These are phyloP conservation scores for Sindora glabra DNA, from an alignment of 306 rosid genomes.

Conservation along the genomic window DNA sequence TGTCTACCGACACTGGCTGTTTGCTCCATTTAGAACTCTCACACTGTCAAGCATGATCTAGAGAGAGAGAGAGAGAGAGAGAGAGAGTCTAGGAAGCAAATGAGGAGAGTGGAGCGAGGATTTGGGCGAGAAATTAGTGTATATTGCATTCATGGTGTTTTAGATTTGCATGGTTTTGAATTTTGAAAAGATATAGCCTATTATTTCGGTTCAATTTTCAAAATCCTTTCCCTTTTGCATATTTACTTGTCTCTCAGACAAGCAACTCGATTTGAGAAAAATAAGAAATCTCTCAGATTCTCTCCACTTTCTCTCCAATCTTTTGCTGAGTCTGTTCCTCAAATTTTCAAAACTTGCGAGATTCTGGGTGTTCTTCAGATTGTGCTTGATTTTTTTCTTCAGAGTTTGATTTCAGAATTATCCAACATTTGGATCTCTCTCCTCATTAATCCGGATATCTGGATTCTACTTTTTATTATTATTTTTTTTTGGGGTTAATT, in stretches of 20 bases:
- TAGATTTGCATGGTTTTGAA: slow-evolving; percentile 58
- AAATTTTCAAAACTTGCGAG: slow-evolving; percentile 16
- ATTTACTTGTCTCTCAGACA: slow-evolving; percentile 42
- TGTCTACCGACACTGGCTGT: slow-evolving; percentile 15
- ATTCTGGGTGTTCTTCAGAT: too few relatives aligned
- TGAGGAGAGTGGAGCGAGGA: slow-evolving; percentile 62
- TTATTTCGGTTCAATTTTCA: background rate
- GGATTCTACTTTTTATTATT: slow-evolving; percentile 18
- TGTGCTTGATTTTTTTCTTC: too few relatives aligned
- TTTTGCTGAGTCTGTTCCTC: slow-evolving; percentile 32
- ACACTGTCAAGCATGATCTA: slow-evolving; percentile 28
- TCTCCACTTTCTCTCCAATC: slow-evolving; percentile 1
- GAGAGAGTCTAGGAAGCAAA: slow-evolving; percentile 37
- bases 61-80: slow-evolving; percentile 36
- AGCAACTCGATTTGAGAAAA: slow-evolving; percentile 35
- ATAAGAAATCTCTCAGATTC: slow-evolving; percentile 32
- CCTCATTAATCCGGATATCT: slow-evolving; percentile 17
- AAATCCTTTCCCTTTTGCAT: background rate
- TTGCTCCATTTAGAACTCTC: slow-evolving; percentile 20
- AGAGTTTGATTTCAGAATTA: slow-evolving; percentile 6
- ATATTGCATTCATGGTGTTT: too few relatives aligned
- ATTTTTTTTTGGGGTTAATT: background rate
- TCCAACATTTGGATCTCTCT: slow-evolving; percentile 10
- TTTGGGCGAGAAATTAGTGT: slow-evolving; percentile 38
- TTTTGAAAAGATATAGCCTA: slow-evolving; percentile 13